Conservation (phyloP, 768 basidiomycete genomes). For the Sporobolomyces phaffii region DNA sequence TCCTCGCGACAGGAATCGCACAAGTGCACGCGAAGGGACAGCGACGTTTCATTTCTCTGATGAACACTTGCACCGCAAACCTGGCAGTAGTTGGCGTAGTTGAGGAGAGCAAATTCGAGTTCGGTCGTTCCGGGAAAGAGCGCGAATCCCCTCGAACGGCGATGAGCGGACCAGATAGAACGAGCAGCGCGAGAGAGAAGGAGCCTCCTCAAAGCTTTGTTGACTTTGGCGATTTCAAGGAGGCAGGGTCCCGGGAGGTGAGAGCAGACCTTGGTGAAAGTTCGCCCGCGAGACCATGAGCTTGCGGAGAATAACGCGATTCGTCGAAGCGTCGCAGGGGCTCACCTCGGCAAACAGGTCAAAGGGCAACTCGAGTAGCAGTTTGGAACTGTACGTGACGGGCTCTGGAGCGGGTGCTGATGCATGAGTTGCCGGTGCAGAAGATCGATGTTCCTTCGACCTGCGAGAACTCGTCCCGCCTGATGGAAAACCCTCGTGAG, state of each 20-base stretch:
- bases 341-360: conserved; percentile 1
- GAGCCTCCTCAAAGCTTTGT: not conserved
- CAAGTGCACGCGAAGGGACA: too few relatives aligned
- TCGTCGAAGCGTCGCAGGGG: not conserved
- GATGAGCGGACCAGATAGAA: not conserved
- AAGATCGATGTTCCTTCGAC: too few relatives aligned
- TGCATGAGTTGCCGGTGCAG: too few relatives aligned
- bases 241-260: not conserved
- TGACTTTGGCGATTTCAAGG: not conserved
- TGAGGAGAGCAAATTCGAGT: not conserved
- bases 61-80: too few relatives aligned
- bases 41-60: too few relatives aligned
- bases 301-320: not conserved
- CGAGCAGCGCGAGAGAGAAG: not conserved
- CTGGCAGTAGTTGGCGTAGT: not conserved
- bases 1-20: too few relatives aligned
- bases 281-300: not conserved
- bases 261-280: not conserved
- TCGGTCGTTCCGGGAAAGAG: not conserved
- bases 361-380: not conserved
- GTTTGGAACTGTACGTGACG: not conserved
- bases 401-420: not conserved
- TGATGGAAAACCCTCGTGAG: not conserved
- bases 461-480: not conserved
- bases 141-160: not conserved